Conservation (phyloP, 345 rosid genomes). For the Erodium maritimum region DNA sequence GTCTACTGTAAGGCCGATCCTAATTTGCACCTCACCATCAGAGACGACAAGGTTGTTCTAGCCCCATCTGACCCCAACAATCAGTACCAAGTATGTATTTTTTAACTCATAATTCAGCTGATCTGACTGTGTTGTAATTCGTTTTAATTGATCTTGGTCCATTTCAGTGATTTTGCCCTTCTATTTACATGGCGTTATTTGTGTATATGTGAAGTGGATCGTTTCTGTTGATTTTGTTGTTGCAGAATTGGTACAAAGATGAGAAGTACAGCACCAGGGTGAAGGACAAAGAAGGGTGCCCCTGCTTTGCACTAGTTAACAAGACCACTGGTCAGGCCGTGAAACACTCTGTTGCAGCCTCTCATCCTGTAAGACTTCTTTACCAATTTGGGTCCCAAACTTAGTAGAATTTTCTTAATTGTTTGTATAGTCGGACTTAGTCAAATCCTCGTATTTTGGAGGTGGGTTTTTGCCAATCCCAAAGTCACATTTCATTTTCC, state of each 20-base stretch:
- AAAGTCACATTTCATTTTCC: neutral
- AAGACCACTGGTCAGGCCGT: conserved; percentile 79
- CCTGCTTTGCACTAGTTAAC: conserved; percentile 75
- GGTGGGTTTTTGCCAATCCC: neutral
- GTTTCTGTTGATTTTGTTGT: conserved; percentile 4
- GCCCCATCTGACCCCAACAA: conserved; percentile 47
- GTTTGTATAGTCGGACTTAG: neutral
- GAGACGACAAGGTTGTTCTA: conserved; percentile 50
- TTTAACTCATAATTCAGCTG: neutral
- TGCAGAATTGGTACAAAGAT: conserved; percentile 82
- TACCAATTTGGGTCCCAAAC: neutral
- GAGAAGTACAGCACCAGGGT: conserved; percentile 74
- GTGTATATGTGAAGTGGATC: conserved; percentile 5
- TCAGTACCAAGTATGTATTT: conserved; percentile 38
- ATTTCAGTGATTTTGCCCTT: neutral
- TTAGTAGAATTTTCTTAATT: no score
- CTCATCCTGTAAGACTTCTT: conserved; percentile 56
- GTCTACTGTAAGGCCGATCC: conserved; percentile 59
- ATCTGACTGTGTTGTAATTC: no score
- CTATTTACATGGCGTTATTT: neutral
- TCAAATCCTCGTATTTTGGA: neutral
- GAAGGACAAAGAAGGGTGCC: conserved; percentile 68
- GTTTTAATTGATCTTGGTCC: neutral
- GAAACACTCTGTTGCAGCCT: conserved; percentile 66
- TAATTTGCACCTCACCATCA: conserved; percentile 39